These are phyloP conservation scores for Brassica hybrid DNA, from an alignment of 441 rosid species.

Conservation along the genomic window DNA sequence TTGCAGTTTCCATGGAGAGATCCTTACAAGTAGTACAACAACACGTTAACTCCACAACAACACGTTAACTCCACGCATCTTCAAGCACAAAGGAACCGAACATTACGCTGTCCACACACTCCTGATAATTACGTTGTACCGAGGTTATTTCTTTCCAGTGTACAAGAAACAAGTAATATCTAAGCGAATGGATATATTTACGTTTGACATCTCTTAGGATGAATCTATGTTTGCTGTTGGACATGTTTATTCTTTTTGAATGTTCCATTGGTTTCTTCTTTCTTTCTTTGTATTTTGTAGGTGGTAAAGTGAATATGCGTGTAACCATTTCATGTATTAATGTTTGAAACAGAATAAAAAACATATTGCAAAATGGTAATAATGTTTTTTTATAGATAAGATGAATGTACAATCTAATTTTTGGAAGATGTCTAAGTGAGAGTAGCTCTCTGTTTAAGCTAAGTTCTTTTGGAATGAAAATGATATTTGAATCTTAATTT, in stretches of 20 bases:
- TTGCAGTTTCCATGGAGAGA: no score
- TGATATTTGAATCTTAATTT: constrained; percentile 13
- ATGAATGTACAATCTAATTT: constrained; percentile 38
- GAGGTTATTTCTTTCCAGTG: constrained; percentile 61
- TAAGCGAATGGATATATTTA: constrained; percentile 75
- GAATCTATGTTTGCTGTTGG: neutral
- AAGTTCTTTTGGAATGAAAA: constrained; percentile 22
- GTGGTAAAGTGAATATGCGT: constrained; percentile 38
- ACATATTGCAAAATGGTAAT: no score
- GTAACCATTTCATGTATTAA: constrained; percentile 32
- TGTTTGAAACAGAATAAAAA: neutral
- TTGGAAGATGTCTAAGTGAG: constrained; percentile 63
- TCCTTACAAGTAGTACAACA: no score
- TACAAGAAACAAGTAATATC: constrained; percentile 62
- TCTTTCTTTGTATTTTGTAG: constrained; percentile 7
- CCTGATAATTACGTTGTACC: constrained; percentile 70
- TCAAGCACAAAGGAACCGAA: no score
- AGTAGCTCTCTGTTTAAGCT: constrained; percentile 44
- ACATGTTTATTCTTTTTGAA: constrained; percentile 22
- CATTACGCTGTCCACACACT: constrained; percentile 11
- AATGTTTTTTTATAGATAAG: neutral
- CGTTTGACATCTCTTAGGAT: constrained; percentile 22
- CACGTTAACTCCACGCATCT: no score
- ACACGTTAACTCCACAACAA: no score
- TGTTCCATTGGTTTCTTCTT: constrained; percentile 19